Evolutionary conservation across 2,329 filamentous ascomycete genomes (phyloP), one percentile per base, ranked within the genome.

Genomic region (Epichloe sp.): DNA sequence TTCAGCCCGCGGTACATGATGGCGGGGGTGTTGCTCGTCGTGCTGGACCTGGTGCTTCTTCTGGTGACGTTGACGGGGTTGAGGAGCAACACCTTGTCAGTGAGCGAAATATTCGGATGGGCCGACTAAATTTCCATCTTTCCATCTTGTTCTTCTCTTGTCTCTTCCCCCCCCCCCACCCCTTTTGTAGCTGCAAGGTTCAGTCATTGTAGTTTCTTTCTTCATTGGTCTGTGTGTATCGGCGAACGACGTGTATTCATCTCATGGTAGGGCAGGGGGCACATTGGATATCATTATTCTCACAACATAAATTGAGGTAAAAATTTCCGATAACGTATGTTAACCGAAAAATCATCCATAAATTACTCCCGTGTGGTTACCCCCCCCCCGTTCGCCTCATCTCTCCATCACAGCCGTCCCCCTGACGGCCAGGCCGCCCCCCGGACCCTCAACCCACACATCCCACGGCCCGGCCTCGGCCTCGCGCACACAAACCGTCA

Each of bases 1-100:
- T 98, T 98, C 63, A 84, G 79, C 68, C 93, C 93, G 45, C 73
- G 91, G 31, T 98, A 91, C 70, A 87, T 98, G 85, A 78, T 88
- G 64, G 88, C 85, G 0, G 83, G 82, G 0, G 69, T 78, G 3
- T 77, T 85, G 47, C 65, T 97, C 53, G 61, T 91, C 15, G 75
- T 90, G 26, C 82, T 95, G 10, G 91, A 97, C 62, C 56, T 94
- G 4, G 76, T 93, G 2, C 77, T 78, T 1, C 76, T 93, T 7
- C 55, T 83, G 14, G 74, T 95, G 15, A 80, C 82, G n/a, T 65
- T 96, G 52, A 70, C 80, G 31, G 89, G 88, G 1, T 77, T 88
- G 50, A 75, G 90, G 61, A 83, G 79, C 62, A 94, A 88, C 64
- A 84, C 83, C 2, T 64, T 87, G 55, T 87, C 88, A 58, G 80